A percentile compares a stretch with the other conserved stretches of the same genome.
These are phyloP conservation scores for Diaporthe citrichinensis DNA, from an alignment of 2,329 filamentous ascomycete genomes.

Conservation along the genomic window DNA sequence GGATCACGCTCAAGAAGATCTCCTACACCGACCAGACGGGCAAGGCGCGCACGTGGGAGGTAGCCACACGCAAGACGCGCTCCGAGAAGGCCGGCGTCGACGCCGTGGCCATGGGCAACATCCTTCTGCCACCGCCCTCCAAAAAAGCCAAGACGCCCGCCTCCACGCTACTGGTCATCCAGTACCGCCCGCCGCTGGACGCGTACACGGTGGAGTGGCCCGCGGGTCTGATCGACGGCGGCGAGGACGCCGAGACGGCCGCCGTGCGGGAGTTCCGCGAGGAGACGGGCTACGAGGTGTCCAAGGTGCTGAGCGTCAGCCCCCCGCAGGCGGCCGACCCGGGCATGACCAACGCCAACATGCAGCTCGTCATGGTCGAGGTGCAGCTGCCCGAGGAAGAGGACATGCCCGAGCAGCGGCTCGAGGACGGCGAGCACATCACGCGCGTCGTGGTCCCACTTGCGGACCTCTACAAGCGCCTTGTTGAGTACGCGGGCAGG, in stretches of 20 bases:
- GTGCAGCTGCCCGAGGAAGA: constrained; percentile 66
- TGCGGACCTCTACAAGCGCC: constrained; percentile 66
- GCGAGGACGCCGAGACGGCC: constrained; percentile 65
- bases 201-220: constrained; percentile 68
- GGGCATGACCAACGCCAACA: constrained; percentile 71
- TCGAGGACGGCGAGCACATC: constrained; percentile 74
- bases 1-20: constrained; percentile 69
- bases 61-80: constrained; percentile 70
- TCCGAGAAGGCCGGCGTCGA: constrained; percentile 66
- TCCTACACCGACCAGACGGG: constrained; percentile 71
- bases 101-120: constrained; percentile 73
- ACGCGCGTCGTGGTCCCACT: constrained; percentile 72
- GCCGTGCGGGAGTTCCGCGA: constrained; percentile 68
- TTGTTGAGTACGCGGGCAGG: constrained; percentile 61
- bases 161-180: constrained; percentile 65
- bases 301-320: constrained; percentile 60
- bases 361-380: constrained; percentile 73
- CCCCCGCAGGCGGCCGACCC: constrained; percentile 71
- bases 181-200: constrained; percentile 66
- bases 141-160: neutral
- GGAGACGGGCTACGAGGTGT: constrained; percentile 69
- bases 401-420: constrained; percentile 67
- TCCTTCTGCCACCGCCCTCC: constrained; percentile 64
- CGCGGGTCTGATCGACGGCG: constrained; percentile 66
- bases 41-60: constrained; percentile 70